Evolutionary conservation across 2,329 filamentous ascomycete species (phyloP), one percentile per base, ranked within the genome.

Genomic region (Claviceps citrina): DNA sequence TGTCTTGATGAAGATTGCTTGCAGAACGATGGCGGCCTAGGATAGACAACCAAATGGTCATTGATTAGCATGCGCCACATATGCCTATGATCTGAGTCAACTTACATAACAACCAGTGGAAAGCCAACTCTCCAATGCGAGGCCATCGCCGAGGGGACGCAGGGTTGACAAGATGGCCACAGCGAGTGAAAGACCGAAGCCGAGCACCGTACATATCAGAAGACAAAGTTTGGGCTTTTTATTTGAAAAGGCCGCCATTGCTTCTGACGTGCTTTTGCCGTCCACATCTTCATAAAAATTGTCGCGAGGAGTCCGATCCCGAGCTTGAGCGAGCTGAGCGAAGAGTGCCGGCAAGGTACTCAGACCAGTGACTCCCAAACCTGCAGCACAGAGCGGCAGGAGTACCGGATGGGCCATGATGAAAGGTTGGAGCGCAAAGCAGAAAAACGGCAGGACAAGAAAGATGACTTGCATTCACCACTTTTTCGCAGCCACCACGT

Each of bases 201-300:
- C 79, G 28, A 64, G 43, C 10, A 65, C 41, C 0, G 75, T 70
- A n/a, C 73, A 65, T 3, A 74, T 26, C 4, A 74, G 52, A 33
- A 82, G 63, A 18, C 65, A 53, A 4, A 62, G 45, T 52, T 79
- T 81, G 40, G 76, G 68, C 42, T 66, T 50, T 42, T 63, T 71
- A 46, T 73, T 70, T 22, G 78, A 80, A 52, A 78, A 86, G 30
- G 65, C 66, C 18, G 67, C 66, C 39, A 76, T 54, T 1, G 76
- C 75, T 51, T 80, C 75, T 31, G 72, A 66, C 0, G 76, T 80
- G 25, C 78, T 79, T 46, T 70, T 66, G 36, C 82, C 82, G 58
- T 87, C 82, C 45, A 68, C 60, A 51, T 87, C 82, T 48, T 76
- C 63, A 51, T 86, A 86, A 10, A 67, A 61, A 9, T 67, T 59